These are phyloP conservation scores for Colletotrichum sansevieriae DNA, from an alignment of 2,329 filamentous ascomycete genomes.

Conservation along the genomic window DNA sequence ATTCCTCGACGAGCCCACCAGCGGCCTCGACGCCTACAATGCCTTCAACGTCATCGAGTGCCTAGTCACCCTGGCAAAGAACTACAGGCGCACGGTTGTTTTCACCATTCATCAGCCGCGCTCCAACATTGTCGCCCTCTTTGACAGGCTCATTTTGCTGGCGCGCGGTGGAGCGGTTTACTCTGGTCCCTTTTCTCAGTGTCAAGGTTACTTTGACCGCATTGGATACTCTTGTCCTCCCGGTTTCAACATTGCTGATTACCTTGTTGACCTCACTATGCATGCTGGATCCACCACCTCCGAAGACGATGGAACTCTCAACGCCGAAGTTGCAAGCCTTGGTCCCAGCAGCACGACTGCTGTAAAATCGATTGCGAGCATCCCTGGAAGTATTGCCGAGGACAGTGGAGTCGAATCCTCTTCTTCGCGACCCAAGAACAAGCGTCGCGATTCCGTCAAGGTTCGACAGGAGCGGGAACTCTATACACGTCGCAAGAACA, in stretches of 20 bases:
- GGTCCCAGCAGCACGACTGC: conserved; percentile 89
- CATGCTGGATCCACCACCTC: conserved; percentile 79
- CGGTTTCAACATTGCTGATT: conserved; percentile 99
- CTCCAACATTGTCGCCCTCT: conserved; percentile 97
- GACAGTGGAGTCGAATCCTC: conserved; percentile 73
- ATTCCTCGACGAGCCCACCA: conserved; percentile 97
- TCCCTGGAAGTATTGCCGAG: conserved; percentile 79
- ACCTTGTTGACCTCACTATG: conserved; percentile 97
- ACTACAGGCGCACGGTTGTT: conserved; percentile 95
- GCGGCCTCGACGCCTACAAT: conserved; percentile 95
- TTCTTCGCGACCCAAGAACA: conserved; percentile 74
- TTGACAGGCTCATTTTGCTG: conserved; percentile 92
- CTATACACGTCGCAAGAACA: conserved; percentile 83
- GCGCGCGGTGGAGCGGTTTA: conserved; percentile 93
- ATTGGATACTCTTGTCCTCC: conserved; percentile 94
- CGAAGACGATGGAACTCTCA: conserved; percentile 68
- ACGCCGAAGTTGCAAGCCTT: conserved; percentile 72
- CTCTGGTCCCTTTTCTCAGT: conserved; percentile 89
- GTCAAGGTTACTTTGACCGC: conserved; percentile 91
- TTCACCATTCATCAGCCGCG: conserved; percentile 99
- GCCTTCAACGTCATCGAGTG: conserved; percentile 99
- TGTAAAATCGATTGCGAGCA: conserved; percentile 90
- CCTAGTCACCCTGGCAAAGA: conserved; percentile 93
- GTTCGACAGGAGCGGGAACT: conserved; percentile 90
- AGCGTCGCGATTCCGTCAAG: conserved; percentile 84